Evolutionary conservation across 805 yeast species (phyloP).

Genomic region (Ogataea methanolica): DNA sequence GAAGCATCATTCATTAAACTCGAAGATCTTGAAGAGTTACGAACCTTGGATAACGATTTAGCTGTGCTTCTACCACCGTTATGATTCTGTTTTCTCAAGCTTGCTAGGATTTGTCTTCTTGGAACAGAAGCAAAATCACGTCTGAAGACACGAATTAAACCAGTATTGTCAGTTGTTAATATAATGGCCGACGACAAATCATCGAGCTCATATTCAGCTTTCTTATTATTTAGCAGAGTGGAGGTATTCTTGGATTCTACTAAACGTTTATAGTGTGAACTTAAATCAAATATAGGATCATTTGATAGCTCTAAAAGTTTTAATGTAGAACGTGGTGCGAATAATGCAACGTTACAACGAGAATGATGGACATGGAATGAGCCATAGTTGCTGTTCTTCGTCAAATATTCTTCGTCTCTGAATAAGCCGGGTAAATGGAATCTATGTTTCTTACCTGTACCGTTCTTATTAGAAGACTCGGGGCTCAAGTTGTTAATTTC

Average conservation of each 20-base stretch:
- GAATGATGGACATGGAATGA: conserved; percentile 75
- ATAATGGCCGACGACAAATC: conserved; percentile 42
- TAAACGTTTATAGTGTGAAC: conserved; percentile 11
- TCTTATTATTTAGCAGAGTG: no score
- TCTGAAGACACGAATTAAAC: conserved; percentile 71
- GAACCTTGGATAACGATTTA: conserved; percentile 10
- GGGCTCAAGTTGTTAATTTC: conserved; percentile 2
- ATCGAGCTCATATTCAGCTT: conserved; percentile 27
- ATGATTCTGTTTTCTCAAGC: conserved; percentile 9
- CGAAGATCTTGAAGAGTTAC: conserved; percentile 15
- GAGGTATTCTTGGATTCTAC: neutral
- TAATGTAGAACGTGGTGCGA: conserved; percentile 71
- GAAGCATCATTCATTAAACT: conserved; percentile 4
- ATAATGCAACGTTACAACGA: conserved; percentile 66
- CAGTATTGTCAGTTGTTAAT: conserved; percentile 72
- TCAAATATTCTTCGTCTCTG: conserved; percentile 30
- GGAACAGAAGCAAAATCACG: conserved; percentile 63
- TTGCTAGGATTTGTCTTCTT: conserved; percentile 25
- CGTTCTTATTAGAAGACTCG: neutral
- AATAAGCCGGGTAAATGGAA: conserved; percentile 26
- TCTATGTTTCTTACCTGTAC: conserved; percentile 31
- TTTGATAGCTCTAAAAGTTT: conserved; percentile 65
- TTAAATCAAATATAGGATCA: conserved; percentile 72
- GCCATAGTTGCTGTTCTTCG: conserved; percentile 57
- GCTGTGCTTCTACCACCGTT: conserved; percentile 5